Evolutionary conservation across 441 rosid species (phyloP).

Genomic region (Populus tomentosa): DNA sequence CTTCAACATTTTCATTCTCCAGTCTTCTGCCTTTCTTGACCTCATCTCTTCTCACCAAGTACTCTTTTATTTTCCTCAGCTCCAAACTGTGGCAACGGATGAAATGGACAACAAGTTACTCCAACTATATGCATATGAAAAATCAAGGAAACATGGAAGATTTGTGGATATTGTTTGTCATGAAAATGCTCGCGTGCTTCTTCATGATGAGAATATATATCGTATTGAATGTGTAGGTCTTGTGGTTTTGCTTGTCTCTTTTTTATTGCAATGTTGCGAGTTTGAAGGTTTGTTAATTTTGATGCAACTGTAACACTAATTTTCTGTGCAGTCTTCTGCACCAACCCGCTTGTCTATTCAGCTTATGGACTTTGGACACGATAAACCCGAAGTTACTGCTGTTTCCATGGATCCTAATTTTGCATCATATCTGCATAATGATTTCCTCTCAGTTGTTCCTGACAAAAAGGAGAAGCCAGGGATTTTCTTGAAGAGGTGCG

Average conservation of each 20-base stretch:
- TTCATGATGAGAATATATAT: constrained; percentile 85
- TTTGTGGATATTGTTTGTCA: constrained; percentile 67
- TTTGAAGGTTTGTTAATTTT: not conserved
- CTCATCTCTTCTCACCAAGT: not conserved
- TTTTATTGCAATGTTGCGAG: not conserved
- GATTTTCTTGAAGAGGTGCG: constrained; percentile 77
- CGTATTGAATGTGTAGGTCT: constrained; percentile 87
- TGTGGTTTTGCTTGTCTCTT: constrained; percentile 1
- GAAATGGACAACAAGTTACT: constrained; percentile 90
- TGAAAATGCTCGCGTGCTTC: constrained; percentile 83
- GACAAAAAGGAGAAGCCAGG: constrained; percentile 54
- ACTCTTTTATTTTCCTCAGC: constrained; percentile 42
- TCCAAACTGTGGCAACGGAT: constrained; percentile 77
- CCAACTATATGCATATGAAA: constrained; percentile 79
- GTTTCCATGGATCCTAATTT: constrained; percentile 87
- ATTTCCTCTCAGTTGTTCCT: constrained; percentile 61
- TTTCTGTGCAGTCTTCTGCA: constrained; percentile 49
- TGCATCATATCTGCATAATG: constrained; percentile 69
- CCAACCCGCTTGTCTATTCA: constrained; percentile 66
- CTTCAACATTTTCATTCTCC: not conserved
- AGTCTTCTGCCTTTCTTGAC: not conserved
- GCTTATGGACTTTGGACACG: constrained; percentile 83
- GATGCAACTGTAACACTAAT: not conserved
- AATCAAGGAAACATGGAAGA: constrained; percentile 70
- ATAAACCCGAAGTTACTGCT: constrained; percentile 91